phyloP scores from a whole-genome alignment of 208 protist genomes.

The Phytomonas sp. region DNA sequence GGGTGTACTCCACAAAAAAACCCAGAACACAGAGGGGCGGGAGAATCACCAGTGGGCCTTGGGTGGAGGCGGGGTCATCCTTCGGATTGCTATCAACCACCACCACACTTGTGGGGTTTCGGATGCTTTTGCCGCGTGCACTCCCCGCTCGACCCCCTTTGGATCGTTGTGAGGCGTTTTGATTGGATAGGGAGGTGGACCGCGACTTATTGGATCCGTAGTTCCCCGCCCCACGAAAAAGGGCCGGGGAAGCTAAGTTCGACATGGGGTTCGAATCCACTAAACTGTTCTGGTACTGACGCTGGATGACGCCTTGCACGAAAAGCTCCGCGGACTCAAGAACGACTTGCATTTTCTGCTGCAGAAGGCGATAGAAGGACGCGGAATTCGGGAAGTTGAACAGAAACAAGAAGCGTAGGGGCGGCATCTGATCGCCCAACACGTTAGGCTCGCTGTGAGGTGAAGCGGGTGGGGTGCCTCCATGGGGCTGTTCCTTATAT shows the following conservation, averaged over 20 bases:
- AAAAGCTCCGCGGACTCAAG: conserved; percentile 3
- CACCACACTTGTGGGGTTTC: background rate
- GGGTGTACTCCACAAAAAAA: conserved; percentile 58
- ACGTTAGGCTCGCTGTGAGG: background rate
- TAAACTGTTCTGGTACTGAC: background rate
- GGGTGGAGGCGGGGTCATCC: background rate
- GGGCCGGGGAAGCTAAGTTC: background rate
- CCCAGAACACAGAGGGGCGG: conserved; percentile 62
- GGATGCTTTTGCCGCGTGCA: background rate
- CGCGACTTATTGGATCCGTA: background rate
- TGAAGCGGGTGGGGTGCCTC: background rate
- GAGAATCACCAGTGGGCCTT: conserved; percentile 10
- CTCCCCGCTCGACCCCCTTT: background rate
- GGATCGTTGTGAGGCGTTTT: background rate
- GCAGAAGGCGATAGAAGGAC: conserved; percentile 18
- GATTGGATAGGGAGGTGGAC: background rate
- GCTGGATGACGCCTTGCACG: background rate
- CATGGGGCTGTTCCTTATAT: background rate
- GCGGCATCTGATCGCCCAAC: background rate
- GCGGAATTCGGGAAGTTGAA: conserved; percentile 64
- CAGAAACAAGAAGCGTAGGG: conserved; percentile 34
- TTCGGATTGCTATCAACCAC: background rate
- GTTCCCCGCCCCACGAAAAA: background rate
- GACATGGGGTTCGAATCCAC: background rate
- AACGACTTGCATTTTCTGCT: conserved; percentile 1